Conservation (phyloP, 106 monocot species). For the Alisma plantagoaquatica region DNA sequence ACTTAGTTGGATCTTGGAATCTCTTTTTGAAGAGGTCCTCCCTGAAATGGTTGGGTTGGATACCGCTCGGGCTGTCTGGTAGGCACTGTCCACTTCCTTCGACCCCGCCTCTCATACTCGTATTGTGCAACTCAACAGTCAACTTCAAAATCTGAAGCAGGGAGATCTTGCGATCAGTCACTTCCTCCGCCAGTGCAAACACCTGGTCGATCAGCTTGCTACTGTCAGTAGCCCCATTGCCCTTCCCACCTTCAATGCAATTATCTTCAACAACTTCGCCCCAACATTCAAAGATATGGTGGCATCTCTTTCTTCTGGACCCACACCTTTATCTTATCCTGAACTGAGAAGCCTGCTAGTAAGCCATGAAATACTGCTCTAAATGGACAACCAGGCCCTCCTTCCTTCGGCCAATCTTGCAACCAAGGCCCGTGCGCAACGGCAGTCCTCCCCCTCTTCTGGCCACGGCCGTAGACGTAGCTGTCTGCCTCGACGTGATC, state of each 20-base stretch:
- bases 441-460: too few species aligned
- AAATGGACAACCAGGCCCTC: background rate
- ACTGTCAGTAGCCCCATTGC: background rate
- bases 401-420: too few species aligned
- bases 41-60: background rate
- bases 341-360: background rate
- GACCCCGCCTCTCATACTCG: background rate
- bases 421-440: background rate
- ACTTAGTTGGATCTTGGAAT: too few species aligned
- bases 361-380: conserved; percentile 1
- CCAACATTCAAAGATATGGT: background rate
- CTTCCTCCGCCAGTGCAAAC: conserved; percentile 1
- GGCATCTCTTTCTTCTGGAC: background rate
- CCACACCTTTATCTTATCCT: background rate
- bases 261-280: background rate
- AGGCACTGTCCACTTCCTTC: background rate
- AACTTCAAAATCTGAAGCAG: background rate
- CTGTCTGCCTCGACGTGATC: background rate
- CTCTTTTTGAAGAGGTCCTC: too few species aligned
- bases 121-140: background rate
- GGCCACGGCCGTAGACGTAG: background rate
- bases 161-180: background rate
- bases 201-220: background rate
- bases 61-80: background rate
- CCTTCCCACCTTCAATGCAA: background rate